Base-by-base conservation (phyloP, 139 green algal species). In the Mesotaenium endlicherianum region DNA sequence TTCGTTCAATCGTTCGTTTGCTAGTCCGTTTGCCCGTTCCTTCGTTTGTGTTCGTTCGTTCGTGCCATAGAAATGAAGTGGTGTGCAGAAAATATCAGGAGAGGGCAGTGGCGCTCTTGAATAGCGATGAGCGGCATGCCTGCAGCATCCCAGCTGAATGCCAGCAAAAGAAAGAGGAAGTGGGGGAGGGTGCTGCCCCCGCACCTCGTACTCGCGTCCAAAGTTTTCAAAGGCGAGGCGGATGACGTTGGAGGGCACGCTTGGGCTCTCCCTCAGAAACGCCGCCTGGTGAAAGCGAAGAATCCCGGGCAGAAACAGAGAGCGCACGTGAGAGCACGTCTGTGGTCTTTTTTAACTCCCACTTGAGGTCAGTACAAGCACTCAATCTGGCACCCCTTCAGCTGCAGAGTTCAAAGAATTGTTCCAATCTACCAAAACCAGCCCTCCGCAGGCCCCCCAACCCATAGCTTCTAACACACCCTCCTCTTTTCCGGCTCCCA, bases 141-240 rank as follows among this genome's bases (percentile, higher is more conserved):
- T n/a, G n/a, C n/a, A n/a, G n/a, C n/a, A n/a, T n/a, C n/a, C n/a
- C n/a, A n/a, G n/a, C n/a, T n/a, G n/a, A n/a, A n/a, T n/a, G n/a
- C n/a, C n/a, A n/a, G n/a, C n/a, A n/a, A n/a, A 59, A 16, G 49
- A 59, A 16, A 16, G 49, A 59, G 49, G 49, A 14, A 59, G 49
- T 30, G 49, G n/a, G n/a, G n/a, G n/a, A n/a, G n/a, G n/a, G 59
- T 36, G 20, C 30, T 30, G 39, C 42, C 17, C 31, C 8, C 70
- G 42, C 20, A 84, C 77, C 77, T 49, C 31, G 57, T 84, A 84
- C 57, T 84, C 77, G 17, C 77, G 57, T 16, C 3, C 77, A 78
- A 84, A 84, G 45, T 84, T 84, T 53, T 84, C 77, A 34, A 84
- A 76, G 4, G 77, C 77, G n/a, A 84, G 36, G 43, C 53, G 79